Evolutionary conservation across 2,329 filamentous ascomycete species (phyloP).

Genomic region (Penicillium olsonii): DNA sequence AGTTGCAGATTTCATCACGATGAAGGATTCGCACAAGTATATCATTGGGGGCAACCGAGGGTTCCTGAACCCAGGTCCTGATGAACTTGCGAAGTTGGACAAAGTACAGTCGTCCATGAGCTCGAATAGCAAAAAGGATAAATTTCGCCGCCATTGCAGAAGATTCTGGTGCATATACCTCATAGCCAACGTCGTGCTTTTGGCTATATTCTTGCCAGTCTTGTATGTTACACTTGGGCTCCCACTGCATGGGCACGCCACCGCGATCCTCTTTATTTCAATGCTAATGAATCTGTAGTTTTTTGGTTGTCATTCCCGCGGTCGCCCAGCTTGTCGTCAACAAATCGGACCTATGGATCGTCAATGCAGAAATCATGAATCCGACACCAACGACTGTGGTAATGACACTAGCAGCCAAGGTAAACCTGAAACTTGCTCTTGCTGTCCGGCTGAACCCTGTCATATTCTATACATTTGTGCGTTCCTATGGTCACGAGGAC

Average conservation of each 20-base stretch:
- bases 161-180: conserved; percentile 50
- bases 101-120: conserved; percentile 15
- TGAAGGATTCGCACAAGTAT: conserved; percentile 5
- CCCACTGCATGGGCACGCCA: too few species aligned
- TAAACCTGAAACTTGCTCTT: conserved; percentile 21
- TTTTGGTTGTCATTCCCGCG: conserved; percentile 50
- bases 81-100: conserved; percentile 8
- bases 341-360: conserved; percentile 43
- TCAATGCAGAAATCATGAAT: conserved; percentile 18
- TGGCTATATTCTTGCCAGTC: conserved; percentile 50
- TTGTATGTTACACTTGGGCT: conserved; percentile 44
- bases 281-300: conserved; percentile 33
- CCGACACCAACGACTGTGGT: conserved; percentile 23
- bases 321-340: conserved; percentile 50
- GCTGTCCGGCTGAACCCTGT: conserved; percentile 22
- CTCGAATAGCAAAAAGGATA: conserved; percentile 27
- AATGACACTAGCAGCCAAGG: conserved; percentile 21
- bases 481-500: conserved; percentile 13
- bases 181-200: conserved; percentile 43
- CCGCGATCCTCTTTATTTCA: neutral
- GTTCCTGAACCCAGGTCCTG: conserved; percentile 10
- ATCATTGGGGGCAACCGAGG: conserved; percentile 18
- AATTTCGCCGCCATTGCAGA: conserved; percentile 45
- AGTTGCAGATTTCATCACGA: neutral
- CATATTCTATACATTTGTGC: conserved; percentile 17